phyloP scores from a whole-genome alignment of 805 yeast species.

The Spathaspora boniae region DNA sequence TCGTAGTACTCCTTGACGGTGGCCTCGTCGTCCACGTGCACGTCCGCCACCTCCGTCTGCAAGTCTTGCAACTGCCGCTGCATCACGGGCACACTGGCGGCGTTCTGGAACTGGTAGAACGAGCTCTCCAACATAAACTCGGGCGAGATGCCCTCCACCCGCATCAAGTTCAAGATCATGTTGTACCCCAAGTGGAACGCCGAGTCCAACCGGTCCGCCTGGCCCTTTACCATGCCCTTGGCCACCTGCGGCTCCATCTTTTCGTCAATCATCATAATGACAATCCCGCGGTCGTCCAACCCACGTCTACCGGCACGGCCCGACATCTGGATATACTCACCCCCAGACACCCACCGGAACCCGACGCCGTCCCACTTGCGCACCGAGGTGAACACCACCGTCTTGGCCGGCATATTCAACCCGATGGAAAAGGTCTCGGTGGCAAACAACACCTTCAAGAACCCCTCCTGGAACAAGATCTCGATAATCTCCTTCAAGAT shows the following conservation, averaged over 20 bases:
- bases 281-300: conserved; percentile 98
- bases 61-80: conserved; percentile 62
- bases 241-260: conserved; percentile 99
- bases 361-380: conserved; percentile 98
- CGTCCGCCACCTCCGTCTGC: conserved; percentile 43
- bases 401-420: conserved; percentile 98
- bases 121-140: conserved; percentile 95
- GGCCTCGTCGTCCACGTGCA: conserved; percentile 69
- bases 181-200: conserved; percentile 97
- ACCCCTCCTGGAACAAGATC: conserved; percentile 94
- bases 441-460: conserved; percentile 90
- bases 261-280: conserved; percentile 98
- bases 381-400: conserved; percentile 96
- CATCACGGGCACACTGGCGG: conserved; percentile 82
- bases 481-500: conserved; percentile 93
- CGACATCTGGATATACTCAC: conserved; percentile 99
- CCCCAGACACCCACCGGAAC: conserved; percentile 99
- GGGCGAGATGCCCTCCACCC: conserved; percentile 98
- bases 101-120: conserved; percentile 92
- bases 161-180: conserved; percentile 91
- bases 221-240: conserved; percentile 99
- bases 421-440: conserved; percentile 99
- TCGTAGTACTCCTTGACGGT: conserved; percentile 81
- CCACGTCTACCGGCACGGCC: conserved; percentile 99
- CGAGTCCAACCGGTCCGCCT: conserved; percentile 94